phyloP scores from a whole-genome alignment of 495 filamentous ascomycete genomes.

The Lepidopterella palustris region DNA sequence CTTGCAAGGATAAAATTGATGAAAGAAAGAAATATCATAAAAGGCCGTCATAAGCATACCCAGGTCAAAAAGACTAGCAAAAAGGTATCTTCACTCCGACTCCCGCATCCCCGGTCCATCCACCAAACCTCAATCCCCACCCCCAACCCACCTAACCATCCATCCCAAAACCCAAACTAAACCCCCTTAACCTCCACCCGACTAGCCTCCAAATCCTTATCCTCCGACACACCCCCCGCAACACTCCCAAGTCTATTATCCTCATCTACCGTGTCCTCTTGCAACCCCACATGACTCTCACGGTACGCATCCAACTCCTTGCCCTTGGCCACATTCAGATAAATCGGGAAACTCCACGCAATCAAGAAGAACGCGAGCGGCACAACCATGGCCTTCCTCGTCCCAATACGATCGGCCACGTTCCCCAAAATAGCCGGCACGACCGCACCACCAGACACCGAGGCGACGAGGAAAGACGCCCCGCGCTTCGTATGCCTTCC shows the following conservation, averaged over 20 bases:
- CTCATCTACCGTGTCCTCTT: conserved; percentile 19
- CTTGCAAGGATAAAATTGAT: too few species aligned
- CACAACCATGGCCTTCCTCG: conserved; percentile 39
- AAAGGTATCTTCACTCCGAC: neutral
- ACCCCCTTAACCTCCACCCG: conserved; percentile 14
- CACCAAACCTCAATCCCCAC: neutral
- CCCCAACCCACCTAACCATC: neutral
- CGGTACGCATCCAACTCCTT: conserved; percentile 44
- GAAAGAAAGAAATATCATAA: too few species aligned
- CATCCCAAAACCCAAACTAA: neutral
- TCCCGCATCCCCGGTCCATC: too few species aligned
- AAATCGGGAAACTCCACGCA: conserved; percentile 44
- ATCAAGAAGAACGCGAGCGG: conserved; percentile 37
- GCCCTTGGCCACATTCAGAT: conserved; percentile 43
- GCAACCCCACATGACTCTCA: conserved; percentile 35
- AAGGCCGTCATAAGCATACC: too few species aligned
- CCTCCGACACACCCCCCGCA: neutral
- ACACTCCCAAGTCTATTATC: conserved; percentile 21
- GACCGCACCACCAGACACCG: conserved; percentile 57
- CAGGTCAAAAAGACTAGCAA: too few species aligned
- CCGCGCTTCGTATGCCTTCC: conserved; percentile 65
- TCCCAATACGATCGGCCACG: conserved; percentile 45
- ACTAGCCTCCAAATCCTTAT: conserved; percentile 20
- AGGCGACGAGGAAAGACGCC: conserved; percentile 59
- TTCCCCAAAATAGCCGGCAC: conserved; percentile 61